Conservation (phyloP, 176 grass and related monocot species). For the Ampelocalamus luodianensis region DNA sequence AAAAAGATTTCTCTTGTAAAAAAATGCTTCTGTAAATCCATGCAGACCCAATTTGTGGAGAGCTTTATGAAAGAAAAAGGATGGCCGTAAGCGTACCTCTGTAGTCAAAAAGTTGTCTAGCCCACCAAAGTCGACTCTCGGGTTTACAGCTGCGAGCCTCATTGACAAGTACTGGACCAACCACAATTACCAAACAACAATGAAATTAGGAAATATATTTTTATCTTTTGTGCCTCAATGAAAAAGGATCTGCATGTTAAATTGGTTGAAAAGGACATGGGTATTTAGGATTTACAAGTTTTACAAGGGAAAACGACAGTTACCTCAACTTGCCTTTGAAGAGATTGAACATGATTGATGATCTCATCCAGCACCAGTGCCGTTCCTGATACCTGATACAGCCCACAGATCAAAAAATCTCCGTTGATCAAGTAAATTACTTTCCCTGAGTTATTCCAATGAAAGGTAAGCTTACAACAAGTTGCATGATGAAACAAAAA, state of each 20-base stretch:
- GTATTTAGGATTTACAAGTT: neutral
- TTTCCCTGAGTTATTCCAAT: neutral
- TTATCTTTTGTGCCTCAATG: neutral
- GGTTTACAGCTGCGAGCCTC: conserved; percentile 84
- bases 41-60: conserved; percentile 3
- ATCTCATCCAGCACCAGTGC: conserved; percentile 95
- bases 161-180: conserved; percentile 80
- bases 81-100: conserved; percentile 49
- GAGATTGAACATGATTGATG: conserved; percentile 96
- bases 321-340: conserved; percentile 97
- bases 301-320: conserved; percentile 16
- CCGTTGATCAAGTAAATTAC: neutral
- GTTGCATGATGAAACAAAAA: neutral
- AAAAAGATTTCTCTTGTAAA: neutral
- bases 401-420: conserved; percentile 7
- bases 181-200: conserved; percentile 26
- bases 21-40: conserved; percentile 8
- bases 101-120: conserved; percentile 73
- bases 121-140: conserved; percentile 74
- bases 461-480: neutral
- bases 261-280: neutral
- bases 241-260: neutral
- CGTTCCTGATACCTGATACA: conserved; percentile 87
- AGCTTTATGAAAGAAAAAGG: conserved; percentile 15
- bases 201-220: conserved; percentile 4